Evolutionary conservation across 306 rosid genomes (phyloP), one percentile per base, ranked within the genome.

Genomic region (Trifolium pratense): DNA sequence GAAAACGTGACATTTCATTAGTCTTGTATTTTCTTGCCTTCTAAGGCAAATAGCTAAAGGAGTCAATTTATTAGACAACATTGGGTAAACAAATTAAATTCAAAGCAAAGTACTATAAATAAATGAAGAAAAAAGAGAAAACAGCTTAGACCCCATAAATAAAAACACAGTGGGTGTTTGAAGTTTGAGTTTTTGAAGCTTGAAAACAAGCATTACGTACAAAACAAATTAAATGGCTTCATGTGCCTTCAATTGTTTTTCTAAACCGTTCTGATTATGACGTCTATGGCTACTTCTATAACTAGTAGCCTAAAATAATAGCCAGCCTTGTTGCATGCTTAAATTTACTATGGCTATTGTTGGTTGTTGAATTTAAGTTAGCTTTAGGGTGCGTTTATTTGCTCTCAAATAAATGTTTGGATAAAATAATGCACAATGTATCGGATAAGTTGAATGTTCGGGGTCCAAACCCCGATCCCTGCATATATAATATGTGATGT

Each of bases 21-120:
- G 84, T 48, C 75, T 57, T 59, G 55, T 29, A 26, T 14, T 62
- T 51, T 67, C 74, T 66, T 82, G 80, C 34, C 67, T 78, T 82
- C 37, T 34, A 70, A 65, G 75, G 66, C 81, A 78, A 78, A 68
- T 66, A 36, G 58, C 23, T 62, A 31, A 68, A 74, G 21, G 21
- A 39, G 66, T 74, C 75, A 80, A 68, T 61, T 61, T 61, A 67
- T 67, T 15, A 61, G 16, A 29, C 61, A 29, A 74, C 43, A 51
- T 72, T 34, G 51, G 74, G 62, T 46, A 73, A 13, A 42, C 46
- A 79, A 79, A 79, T 69, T 72, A 74, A 79, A 65, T 40, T 40
- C 29, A 56, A 55, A 72, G 43, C 67, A 52, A 55, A 53, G 21
- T 1, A 10, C 37, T 37, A 20, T 8, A 4, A 61, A 2, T 17